Base-by-base conservation (phyloP, 306 rosid genomes). In the Begonia fuchsioides region DNA sequence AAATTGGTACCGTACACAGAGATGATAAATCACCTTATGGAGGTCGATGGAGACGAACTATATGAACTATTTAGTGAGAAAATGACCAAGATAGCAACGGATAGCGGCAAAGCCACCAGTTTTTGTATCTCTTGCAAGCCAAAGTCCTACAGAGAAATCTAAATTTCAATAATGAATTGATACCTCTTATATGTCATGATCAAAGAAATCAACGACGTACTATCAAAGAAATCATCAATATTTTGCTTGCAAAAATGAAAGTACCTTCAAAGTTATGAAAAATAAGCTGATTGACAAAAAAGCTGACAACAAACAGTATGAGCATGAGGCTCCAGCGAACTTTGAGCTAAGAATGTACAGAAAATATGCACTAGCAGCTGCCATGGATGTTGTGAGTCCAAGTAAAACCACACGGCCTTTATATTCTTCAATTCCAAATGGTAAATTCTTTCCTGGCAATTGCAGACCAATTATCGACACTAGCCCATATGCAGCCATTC, bases 331-430 rank as follows among this genome's bases (percentile, higher is more conserved):
- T 17, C 76, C 82, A 0, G 84, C 43, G 65, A 85, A 77, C 12
- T 58, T 40, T 0, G 95, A 69, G 61, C 69, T 58, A n/a, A 90
- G 69, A 68, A 82, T 71, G 81, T 76, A 90, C 56, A 90, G 51
- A 53, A 90, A 81, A 55, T 70, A 85, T 2, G 79, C 81, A 85
- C 94, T 85, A 16, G 98, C 78, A 71, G 83, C 65, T 9, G 92
- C 98, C 94, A 90, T 82, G 14, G 98, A 90, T 32, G 85, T 69
- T 35, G 82, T 75, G 59, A 39, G 62, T 45, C 83, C 83, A 39
- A 90, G 75, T 63, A 90, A 47, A 40, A 81, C 39, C 11, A 69
- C 15, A 44, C 72, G 74, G 59, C 75, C 94, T 53, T 58, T 71
- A 17, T 75, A 62, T 72, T 57, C 76, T 49, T 38, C 57, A 26